phyloP scores from a whole-genome alignment of 176 grass and related monocot species.

The Musa itinerans region DNA sequence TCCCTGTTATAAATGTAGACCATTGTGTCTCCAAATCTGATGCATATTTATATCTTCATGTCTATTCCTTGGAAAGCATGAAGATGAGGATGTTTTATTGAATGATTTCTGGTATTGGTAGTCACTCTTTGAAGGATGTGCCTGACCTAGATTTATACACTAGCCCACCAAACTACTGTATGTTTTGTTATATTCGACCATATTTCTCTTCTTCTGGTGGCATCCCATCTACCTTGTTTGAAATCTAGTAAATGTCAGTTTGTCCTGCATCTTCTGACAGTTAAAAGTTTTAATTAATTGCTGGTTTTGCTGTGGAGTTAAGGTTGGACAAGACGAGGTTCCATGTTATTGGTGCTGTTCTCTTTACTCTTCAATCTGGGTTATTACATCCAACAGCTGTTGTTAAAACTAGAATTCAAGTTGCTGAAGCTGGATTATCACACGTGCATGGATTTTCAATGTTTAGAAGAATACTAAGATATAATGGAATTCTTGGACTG shows the following conservation, averaged over 20 bases:
- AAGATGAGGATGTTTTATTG: background rate
- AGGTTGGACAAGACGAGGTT: slow-evolving; percentile 95
- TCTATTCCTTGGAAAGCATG: background rate
- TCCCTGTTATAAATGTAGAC: too few relatives aligned
- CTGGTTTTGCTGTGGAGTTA: slow-evolving; percentile 3
- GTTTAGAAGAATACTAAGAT: slow-evolving; percentile 69
- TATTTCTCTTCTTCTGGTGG: background rate
- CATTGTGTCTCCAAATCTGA: too few relatives aligned
- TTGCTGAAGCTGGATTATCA: slow-evolving; percentile 48
- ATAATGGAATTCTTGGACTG: slow-evolving; percentile 63
- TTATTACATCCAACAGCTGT: slow-evolving; percentile 73
- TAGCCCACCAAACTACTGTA: background rate
- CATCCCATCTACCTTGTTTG: background rate
- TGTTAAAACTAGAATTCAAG: slow-evolving; percentile 94
- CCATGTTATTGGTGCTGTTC: slow-evolving; percentile 71
- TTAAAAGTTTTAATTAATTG: background rate
- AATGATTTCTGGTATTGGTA: background rate
- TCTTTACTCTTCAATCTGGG: slow-evolving; percentile 85
- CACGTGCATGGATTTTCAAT: slow-evolving; percentile 62
- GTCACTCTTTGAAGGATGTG: background rate
- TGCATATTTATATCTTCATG: too few relatives aligned
- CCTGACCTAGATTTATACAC: background rate
- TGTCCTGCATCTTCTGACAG: background rate
- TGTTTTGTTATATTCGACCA: background rate
- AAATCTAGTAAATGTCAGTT: background rate